Percentiles rank a stretch among this genome's conserved stretches.
Evolutionary conservation across 176 grass and related monocot genomes (phyloP).

Genomic region (Melocanna baccifera): DNA sequence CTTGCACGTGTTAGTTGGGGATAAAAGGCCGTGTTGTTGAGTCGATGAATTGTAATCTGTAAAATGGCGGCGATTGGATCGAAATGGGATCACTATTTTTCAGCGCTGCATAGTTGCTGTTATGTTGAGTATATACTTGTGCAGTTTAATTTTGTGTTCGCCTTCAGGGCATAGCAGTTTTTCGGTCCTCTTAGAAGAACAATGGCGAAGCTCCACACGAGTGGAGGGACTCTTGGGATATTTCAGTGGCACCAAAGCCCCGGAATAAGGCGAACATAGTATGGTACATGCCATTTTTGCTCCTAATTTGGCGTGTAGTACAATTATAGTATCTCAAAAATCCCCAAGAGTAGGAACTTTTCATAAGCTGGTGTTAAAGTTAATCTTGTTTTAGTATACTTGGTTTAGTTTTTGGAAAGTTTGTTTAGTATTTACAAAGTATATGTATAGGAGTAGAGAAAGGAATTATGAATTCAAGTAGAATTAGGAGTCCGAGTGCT

Average conservation of each 20-base stretch:
- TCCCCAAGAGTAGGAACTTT: not conserved
- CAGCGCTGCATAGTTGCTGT: not conserved
- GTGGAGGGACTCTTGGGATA: not conserved
- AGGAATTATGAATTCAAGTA: no score
- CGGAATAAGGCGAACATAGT: not conserved
- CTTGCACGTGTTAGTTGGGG: constrained; percentile 11
- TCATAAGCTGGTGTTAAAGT: no score
- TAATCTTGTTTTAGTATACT: no score
- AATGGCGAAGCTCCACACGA: not conserved
- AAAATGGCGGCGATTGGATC: not conserved
- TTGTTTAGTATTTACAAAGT: no score
- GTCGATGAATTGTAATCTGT: not conserved
- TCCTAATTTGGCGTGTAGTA: no score
- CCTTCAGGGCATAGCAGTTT: not conserved
- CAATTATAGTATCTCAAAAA: not conserved
- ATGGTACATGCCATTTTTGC: no score
- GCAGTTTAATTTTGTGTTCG: not conserved
- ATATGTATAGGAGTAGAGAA: no score
- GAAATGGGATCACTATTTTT: not conserved
- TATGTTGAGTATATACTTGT: not conserved
- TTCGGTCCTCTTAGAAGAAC: not conserved
- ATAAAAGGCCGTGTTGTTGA: not conserved
- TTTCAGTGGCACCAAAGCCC: not conserved
- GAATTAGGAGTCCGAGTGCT: no score
- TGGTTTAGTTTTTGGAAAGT: no score